A percentile compares a stretch with the other conserved stretches of the same genome.
Evolutionary conservation across 768 basidiomycete genomes (phyloP).

Genomic region (Suillus clintonianus): DNA sequence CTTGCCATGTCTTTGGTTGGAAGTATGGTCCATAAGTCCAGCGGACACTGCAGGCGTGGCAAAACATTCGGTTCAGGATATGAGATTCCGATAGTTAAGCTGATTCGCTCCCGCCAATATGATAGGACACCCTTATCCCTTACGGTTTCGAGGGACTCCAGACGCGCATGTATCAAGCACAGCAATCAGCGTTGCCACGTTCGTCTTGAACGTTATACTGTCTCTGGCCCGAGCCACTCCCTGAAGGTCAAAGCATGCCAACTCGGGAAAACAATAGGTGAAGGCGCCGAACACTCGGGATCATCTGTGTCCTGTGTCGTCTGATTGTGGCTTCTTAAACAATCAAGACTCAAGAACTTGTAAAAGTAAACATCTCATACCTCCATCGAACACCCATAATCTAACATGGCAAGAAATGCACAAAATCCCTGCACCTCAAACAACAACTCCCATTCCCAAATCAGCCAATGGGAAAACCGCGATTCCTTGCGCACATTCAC

Average conservation of each 20-base stretch:
- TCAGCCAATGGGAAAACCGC: slow-evolving; percentile 23
- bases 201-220: background rate
- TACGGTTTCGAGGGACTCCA: background rate
- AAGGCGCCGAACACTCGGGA: background rate
- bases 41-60: background rate
- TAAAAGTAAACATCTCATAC: background rate
- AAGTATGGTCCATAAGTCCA: background rate
- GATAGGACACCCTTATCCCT: background rate
- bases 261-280: background rate
- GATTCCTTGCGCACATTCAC: slow-evolving; percentile 31
- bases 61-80: background rate
- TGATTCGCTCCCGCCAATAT: background rate
- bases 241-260: background rate
- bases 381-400: background rate
- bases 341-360: background rate
- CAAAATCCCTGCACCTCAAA: background rate
- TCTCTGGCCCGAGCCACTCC: background rate
- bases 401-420: background rate
- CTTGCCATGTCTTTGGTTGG: slow-evolving; percentile 33
- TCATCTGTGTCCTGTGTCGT: background rate
- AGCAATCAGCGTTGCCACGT: too few species aligned
- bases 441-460: slow-evolving; percentile 5
- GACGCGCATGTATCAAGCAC: background rate
- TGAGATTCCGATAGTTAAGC: too few species aligned
- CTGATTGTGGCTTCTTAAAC: background rate